Evolutionary conservation across 306 rosid genomes (phyloP).

Genomic region (Adenanthera pavonina): DNA sequence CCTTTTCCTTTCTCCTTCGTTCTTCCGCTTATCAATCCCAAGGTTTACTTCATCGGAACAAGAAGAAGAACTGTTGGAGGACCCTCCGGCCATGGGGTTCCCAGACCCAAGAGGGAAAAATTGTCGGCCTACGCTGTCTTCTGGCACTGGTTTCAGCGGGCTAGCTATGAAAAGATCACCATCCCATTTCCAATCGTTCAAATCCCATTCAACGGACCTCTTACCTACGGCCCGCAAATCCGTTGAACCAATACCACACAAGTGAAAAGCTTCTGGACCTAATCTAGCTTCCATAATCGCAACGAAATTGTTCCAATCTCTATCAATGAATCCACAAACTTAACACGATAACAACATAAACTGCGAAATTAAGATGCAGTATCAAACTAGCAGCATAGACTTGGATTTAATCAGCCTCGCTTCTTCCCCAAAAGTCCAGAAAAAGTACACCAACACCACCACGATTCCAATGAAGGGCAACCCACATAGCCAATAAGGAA

Average conservation of each 20-base stretch:
- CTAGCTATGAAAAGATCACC: conserved; percentile 82
- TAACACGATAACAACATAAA: background rate
- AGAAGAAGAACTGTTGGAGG: conserved; percentile 79
- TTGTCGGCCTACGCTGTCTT: conserved; percentile 55
- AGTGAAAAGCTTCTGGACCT: conserved; percentile 55
- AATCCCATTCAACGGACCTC: conserved; percentile 78
- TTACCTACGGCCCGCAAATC: conserved; percentile 59
- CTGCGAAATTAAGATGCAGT: conserved; percentile 29
- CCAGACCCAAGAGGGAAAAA: conserved; percentile 64
- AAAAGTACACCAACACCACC: conserved; percentile 57
- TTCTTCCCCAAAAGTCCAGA: conserved; percentile 62
- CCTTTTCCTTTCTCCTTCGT: conserved; percentile 78
- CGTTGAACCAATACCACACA: conserved; percentile 53
- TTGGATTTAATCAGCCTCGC: conserved; percentile 48
- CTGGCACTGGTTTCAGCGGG: conserved; percentile 55
- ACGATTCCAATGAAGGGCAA: conserved; percentile 54
- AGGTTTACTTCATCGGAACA: conserved; percentile 73
- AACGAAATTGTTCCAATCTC: conserved; percentile 15
- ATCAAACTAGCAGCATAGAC: conserved; percentile 35
- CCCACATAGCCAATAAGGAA: conserved; percentile 51
- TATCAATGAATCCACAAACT: conserved; percentile 7
- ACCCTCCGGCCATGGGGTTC: conserved; percentile 55
- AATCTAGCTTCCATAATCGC: conserved; percentile 73
- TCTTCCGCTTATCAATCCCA: conserved; percentile 54
- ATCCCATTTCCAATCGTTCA: conserved; percentile 85